A percentile compares a stretch with the other conserved stretches of the same genome.
These are phyloP conservation scores for Coniophora puteana DNA, from an alignment of 1,284 basidiomycete genomes.

Conservation along the genomic window DNA sequence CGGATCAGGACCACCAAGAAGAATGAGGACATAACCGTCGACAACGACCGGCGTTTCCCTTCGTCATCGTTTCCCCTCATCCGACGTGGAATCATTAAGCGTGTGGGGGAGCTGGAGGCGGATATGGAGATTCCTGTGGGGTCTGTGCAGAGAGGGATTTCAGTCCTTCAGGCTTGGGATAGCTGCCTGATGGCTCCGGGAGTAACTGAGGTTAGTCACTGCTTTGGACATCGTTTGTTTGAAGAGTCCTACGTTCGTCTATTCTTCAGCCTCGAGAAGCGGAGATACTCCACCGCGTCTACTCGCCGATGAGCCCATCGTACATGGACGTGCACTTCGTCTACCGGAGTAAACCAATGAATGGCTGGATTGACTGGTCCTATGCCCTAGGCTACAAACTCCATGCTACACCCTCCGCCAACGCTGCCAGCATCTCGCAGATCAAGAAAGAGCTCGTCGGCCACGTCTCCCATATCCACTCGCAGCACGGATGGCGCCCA, in stretches of 20 bases:
- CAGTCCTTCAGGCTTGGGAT: too few species aligned
- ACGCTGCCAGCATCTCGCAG: not conserved
- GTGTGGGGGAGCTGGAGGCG: too few species aligned
- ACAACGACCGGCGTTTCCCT: too few species aligned
- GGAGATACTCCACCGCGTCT: slow-evolving; percentile 3
- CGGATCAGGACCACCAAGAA: slow-evolving; percentile 1
- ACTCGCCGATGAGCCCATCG: slow-evolving; percentile 1
- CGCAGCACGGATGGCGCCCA: slow-evolving; percentile 1
- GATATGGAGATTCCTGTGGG: too few species aligned
- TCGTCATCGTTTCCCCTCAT: too few species aligned
- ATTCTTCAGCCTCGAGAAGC: slow-evolving; percentile 12
- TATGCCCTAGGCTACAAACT: slow-evolving; percentile 3
- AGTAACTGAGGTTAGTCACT: too few species aligned
- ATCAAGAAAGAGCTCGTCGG: not conserved
- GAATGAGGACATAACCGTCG: too few species aligned
- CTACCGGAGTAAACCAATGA: not conserved
- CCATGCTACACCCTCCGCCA: not conserved
- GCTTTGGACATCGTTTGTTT: too few species aligned
- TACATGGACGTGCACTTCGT: slow-evolving; percentile 4
- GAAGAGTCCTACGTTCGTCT: too few species aligned
- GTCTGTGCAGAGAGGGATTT: too few species aligned
- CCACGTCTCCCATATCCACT: slow-evolving; percentile 1
- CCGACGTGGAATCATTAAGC: too few species aligned
- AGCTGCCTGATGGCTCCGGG: too few species aligned
- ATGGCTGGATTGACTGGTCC: not conserved